Conservation (phyloP, 495 filamentous ascomycete species). For the Sphaerosporella brunnea region DNA sequence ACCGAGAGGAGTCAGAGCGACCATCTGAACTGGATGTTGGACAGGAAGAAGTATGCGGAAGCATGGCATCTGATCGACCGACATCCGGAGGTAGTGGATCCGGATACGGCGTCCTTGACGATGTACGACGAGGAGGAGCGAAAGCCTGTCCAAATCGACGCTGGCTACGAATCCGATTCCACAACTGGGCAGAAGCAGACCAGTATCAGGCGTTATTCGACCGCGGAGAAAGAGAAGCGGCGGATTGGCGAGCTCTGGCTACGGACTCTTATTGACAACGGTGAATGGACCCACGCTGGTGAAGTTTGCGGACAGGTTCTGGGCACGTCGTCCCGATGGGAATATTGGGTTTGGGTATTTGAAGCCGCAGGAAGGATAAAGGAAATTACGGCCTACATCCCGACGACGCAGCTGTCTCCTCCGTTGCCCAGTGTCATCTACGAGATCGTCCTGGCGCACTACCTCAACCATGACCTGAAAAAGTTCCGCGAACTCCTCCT, state of each 20-base stretch:
- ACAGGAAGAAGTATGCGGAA: conserved; percentile 57
- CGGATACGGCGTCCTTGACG: conserved; percentile 13
- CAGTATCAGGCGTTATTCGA: conserved; percentile 33
- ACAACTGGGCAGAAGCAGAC: conserved; percentile 22
- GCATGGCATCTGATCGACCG: conserved; percentile 78
- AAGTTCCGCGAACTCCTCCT: conserved; percentile 55
- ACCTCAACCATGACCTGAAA: conserved; percentile 50
- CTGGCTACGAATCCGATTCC: conserved; percentile 46
- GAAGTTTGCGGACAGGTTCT: conserved; percentile 64
- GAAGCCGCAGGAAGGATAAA: conserved; percentile 67
- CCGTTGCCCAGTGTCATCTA: conserved; percentile 69
- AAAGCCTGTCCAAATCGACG: conserved; percentile 33
- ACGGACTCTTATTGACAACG: conserved; percentile 53
- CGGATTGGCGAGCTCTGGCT: conserved; percentile 87
- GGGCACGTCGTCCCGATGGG: conserved; percentile 63
- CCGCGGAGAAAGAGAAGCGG: conserved; percentile 74
- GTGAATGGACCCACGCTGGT: conserved; percentile 62
- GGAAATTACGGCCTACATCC: conserved; percentile 74
- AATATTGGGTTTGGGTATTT: conserved; percentile 85
- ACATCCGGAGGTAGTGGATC: conserved; percentile 53
- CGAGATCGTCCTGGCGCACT: conserved; percentile 70
- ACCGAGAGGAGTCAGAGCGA: conserved; percentile 70
- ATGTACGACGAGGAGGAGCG: conserved; percentile 23
- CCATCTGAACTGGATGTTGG: conserved; percentile 67
- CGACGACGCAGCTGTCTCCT: conserved; percentile 52